Evolutionary conservation across 345 rosid genomes (phyloP).

Genomic region (Pelargonium nanum): DNA sequence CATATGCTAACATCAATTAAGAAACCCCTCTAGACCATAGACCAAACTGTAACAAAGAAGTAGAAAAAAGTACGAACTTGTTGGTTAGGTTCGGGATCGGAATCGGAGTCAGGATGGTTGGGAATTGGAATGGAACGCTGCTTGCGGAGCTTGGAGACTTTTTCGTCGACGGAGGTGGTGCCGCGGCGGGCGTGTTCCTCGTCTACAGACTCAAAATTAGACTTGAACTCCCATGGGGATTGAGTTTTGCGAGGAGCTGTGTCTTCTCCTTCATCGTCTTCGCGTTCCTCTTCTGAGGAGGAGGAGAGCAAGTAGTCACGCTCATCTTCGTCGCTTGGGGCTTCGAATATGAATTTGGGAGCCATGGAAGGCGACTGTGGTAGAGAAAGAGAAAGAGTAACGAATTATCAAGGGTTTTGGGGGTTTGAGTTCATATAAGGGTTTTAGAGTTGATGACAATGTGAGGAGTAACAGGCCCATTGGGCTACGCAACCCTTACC

Average conservation of each 20-base stretch:
- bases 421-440: not conserved
- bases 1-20: not conserved
- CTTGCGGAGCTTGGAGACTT: constrained; percentile 59
- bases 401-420: not conserved
- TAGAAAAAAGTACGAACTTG: constrained; percentile 29
- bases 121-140: constrained; percentile 29
- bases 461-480: not conserved
- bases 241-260: constrained; percentile 29
- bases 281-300: constrained; percentile 16
- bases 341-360: constrained; percentile 37
- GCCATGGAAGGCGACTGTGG: not conserved
- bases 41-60: not conserved
- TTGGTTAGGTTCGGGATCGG: constrained; percentile 49
- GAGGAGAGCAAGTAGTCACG: constrained; percentile 5
- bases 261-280: constrained; percentile 18
- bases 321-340: constrained; percentile 64
- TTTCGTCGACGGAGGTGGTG: constrained; percentile 78
- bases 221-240: constrained; percentile 88
- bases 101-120: constrained; percentile 16
- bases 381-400: not conserved
- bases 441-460: not conserved
- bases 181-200: constrained; percentile 89
- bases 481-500: too few relatives aligned
- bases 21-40: not conserved
- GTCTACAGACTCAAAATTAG: constrained; percentile 69